Base-by-base conservation (phyloP, 495 filamentous ascomycete species). In the Aspergillus steynii region DNA sequence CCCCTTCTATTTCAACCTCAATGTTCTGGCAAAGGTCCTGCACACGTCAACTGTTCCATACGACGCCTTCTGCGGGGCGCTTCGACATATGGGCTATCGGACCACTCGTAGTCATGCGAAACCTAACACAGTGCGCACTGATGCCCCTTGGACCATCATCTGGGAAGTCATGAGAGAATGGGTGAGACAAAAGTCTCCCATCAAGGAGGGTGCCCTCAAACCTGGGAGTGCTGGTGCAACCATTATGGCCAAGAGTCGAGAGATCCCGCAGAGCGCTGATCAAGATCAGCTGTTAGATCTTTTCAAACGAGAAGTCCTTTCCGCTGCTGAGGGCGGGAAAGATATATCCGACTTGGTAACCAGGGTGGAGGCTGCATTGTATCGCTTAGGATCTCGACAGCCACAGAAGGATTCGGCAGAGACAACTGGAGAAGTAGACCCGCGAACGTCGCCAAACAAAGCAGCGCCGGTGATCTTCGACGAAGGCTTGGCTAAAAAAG, bases 111-210 rank as follows among this genome's bases (percentile, higher is more conserved):
- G 88, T 59, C 95, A 99, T 67, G 86, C 90, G 56, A 94, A 92
- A 65, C 83, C 90, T 0, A 93, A 92, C n/a, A 90, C 87, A 60
- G 85, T 97, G 62, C 91, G 90, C 71, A 98, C 96, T 0, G 87
- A 96, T 73, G 95, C 95, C 10, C 88, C 91, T 0, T 97, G 93
- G 92, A 77, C 75, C 3, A 84, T 91, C 3, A 82, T 98, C 49
- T 98, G 95, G 95, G 89, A 97, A 63, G 81, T 98, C 32, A 96
- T 98, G 87, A 82, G 90, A 37, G 90, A 96, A 75, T 99, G 94
- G 94, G 80, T 86, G 2, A 80, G 87, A 46, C 93, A 95, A 64
- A 88, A 86, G 59, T 74, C 80, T 0, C 91, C 92, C 0, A 77
- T 94, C 50, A 96, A 89, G 63, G 83, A 87, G 50, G 81, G 79